A percentile compares a stretch with the other conserved stretches of the same genome.
These are phyloP conservation scores for Solioccasus polychromus DNA, from an alignment of 768 basidiomycete species.

Conservation along the genomic window DNA sequence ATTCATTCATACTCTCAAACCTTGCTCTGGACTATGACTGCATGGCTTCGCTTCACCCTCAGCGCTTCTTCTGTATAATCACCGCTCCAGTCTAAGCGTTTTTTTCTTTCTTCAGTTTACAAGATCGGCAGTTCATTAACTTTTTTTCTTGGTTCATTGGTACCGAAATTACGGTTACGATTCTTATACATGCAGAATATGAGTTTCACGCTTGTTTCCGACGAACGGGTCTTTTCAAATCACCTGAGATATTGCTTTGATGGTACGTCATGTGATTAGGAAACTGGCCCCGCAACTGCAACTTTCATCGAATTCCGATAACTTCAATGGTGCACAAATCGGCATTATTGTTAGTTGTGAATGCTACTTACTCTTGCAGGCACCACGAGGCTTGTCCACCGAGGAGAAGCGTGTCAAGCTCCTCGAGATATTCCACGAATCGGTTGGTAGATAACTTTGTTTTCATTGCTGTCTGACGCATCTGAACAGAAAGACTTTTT, in stretches of 20 bases:
- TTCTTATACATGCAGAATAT: conserved; percentile 25
- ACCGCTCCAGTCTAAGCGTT: conserved; percentile 5
- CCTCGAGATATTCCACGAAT: conserved; percentile 92
- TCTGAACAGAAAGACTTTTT: conserved; percentile 74
- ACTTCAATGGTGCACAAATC: conserved; percentile 20
- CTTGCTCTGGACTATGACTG: conserved; percentile 29
- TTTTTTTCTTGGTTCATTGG: conserved; percentile 22
- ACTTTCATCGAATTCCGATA: neutral
- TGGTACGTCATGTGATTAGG: conserved; percentile 26
- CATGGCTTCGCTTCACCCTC: conserved; percentile 15
- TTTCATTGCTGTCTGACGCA: neutral
- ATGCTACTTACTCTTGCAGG: conserved; percentile 37
- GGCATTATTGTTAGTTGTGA: neutral
- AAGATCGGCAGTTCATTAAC: conserved; percentile 9
- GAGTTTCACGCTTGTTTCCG: conserved; percentile 14
- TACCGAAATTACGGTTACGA: conserved; percentile 14
- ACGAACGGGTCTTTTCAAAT: neutral
- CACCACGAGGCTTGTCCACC: conserved; percentile 79
- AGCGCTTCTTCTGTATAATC: conserved; percentile 14
- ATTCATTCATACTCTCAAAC: conserved; percentile 9
- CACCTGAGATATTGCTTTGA: neutral
- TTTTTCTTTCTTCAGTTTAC: conserved; percentile 13
- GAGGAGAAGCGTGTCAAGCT: conserved; percentile 90
- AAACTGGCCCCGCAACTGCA: neutral
- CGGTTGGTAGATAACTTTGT: conserved; percentile 39